A percentile compares a stretch with the other conserved stretches of the same genome.
phyloP scores from a whole-genome alignment of 176 grass and related monocot genomes.

The Carex myosuroides region DNA sequence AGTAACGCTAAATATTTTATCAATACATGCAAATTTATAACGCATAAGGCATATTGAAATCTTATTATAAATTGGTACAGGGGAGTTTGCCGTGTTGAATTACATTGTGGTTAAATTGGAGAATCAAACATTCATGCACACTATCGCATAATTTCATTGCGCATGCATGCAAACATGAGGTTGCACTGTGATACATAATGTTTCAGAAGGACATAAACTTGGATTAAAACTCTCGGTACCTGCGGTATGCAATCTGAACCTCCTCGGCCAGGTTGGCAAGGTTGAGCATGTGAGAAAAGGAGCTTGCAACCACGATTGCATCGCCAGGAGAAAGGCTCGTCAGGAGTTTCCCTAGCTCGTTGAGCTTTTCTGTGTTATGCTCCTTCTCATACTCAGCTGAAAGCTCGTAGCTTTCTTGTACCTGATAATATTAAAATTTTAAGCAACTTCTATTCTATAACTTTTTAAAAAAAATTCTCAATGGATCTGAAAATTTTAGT shows the following conservation, averaged over 20 bases:
- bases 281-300: slow-evolving; percentile 99
- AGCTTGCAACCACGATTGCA: slow-evolving; percentile 74
- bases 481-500: background rate
- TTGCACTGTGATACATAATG: background rate
- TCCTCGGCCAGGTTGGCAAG: slow-evolving; percentile 95
- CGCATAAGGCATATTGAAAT: background rate
- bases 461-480: background rate
- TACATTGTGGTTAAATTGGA: background rate
- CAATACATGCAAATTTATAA: background rate
- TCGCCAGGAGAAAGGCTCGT: slow-evolving; percentile 57
- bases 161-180: background rate
- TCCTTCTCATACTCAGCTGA: slow-evolving; percentile 85
- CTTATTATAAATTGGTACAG: background rate
- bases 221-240: background rate
- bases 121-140: background rate
- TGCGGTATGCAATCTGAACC: slow-evolving; percentile 83
- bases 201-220: background rate
- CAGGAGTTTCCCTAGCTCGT: slow-evolving; percentile 73
- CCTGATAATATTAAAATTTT: slow-evolving; percentile 33
- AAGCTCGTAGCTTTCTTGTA: slow-evolving; percentile 97
- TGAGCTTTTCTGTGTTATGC: slow-evolving; percentile 44
- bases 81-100: background rate
- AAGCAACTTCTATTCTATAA: background rate
- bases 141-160: background rate
- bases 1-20: background rate